Evolutionary conservation across 73 alveolate genomes (phyloP).

Genomic region (Paramecium sonneborni): DNA sequence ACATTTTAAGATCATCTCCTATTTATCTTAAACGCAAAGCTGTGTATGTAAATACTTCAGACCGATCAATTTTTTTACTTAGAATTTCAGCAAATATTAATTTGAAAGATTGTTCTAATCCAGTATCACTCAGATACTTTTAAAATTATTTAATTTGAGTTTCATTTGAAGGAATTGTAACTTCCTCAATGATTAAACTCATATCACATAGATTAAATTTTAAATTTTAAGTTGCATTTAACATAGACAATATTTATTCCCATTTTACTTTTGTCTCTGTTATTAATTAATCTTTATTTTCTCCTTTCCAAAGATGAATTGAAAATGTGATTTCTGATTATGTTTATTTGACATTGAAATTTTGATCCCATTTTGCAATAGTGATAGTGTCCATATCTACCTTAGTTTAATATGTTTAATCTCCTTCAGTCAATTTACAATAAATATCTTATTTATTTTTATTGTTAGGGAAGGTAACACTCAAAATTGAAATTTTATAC

Average conservation of each 20-base stretch:
- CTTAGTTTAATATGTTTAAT: background rate
- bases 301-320: background rate
- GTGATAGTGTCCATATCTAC: constrained; percentile 44
- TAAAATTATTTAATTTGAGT: constrained; percentile 42
- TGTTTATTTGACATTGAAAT: background rate
- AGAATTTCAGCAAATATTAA: constrained; percentile 67
- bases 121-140: constrained; percentile 66
- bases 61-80: constrained; percentile 61
- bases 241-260: background rate
- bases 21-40: constrained; percentile 61
- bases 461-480: constrained; percentile 32
- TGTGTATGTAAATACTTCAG: constrained; percentile 64
- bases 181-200: background rate
- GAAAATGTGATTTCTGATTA: background rate
- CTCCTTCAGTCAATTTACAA: background rate
- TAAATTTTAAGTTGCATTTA: background rate
- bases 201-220: background rate
- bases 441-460: constrained; percentile 6
- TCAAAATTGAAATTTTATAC: constrained; percentile 33
- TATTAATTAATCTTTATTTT: background rate
- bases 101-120: constrained; percentile 62
- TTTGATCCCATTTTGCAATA: constrained; percentile 23
- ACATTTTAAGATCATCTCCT: constrained; percentile 4
- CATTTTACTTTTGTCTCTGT: background rate
- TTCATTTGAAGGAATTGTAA: constrained; percentile 35